A percentile compares a stretch with the other conserved stretches of the same genome.
phyloP scores from a whole-genome alignment of 2,329 filamentous ascomycete genomes.

The Hyphodiscus sp. region DNA sequence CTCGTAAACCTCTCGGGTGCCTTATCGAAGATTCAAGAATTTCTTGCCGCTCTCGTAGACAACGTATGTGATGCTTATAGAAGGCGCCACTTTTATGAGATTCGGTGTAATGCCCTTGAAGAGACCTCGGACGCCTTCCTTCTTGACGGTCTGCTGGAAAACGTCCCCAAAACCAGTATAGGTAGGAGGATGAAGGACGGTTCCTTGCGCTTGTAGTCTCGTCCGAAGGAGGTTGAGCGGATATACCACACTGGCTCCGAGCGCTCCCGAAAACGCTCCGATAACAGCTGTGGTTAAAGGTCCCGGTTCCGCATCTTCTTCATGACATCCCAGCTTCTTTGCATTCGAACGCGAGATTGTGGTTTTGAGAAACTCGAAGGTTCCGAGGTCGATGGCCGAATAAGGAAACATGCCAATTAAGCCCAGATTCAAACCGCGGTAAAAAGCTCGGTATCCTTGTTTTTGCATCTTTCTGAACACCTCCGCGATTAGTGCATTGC shows the following conservation, averaged over 20 bases:
- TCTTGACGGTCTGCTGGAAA: conserved; percentile 70
- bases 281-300: conserved; percentile 83
- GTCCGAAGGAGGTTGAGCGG: conserved; percentile 91
- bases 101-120: conserved; percentile 97
- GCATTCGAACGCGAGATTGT: conserved; percentile 66
- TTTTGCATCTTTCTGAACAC: conserved; percentile 84
- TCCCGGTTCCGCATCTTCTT: conserved; percentile 74
- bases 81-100: conserved; percentile 89
- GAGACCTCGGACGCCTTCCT: conserved; percentile 77
- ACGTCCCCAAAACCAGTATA: conserved; percentile 92
- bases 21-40: conserved; percentile 40
- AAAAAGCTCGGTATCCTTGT: conserved; percentile 67
- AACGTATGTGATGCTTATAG: conserved; percentile 91
- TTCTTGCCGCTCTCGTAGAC: conserved; percentile 88
- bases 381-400: conserved; percentile 91
- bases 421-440: conserved; percentile 89
- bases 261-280: conserved; percentile 83
- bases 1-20: background rate
- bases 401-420: conserved; percentile 97
- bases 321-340: conserved; percentile 60
- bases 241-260: conserved; percentile 91
- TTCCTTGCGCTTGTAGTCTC: conserved; percentile 88
- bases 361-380: conserved; percentile 87
- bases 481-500: conserved; percentile 73
- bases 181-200: conserved; percentile 79